Percentiles rank a stretch among this genome's conserved stretches.
These are phyloP conservation scores for Citrullus amarus DNA, from an alignment of 306 rosid species.

Conservation along the genomic window DNA sequence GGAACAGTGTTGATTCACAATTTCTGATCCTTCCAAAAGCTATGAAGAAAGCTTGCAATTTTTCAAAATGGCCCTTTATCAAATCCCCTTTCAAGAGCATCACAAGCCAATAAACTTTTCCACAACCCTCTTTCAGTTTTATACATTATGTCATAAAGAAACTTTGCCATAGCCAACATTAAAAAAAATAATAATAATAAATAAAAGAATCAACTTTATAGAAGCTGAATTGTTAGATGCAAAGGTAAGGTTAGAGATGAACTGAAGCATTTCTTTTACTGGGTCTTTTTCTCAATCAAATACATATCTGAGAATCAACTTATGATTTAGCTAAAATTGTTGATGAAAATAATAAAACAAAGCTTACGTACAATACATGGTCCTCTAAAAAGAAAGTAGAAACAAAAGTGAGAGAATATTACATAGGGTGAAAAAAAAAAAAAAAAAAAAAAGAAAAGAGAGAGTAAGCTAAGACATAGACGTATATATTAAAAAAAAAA, in stretches of 20 bases:
- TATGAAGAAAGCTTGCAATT: background rate
- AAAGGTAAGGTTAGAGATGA: background rate
- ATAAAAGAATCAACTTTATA: background rate
- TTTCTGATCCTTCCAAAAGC: background rate
- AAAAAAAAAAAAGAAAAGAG: too few species aligned
- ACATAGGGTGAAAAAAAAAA: background rate
- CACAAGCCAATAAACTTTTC: background rate
- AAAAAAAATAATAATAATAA: background rate
- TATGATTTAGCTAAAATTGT: constrained; percentile 8
- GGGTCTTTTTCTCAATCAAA: background rate
- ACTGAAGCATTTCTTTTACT: background rate
- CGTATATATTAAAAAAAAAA: background rate
- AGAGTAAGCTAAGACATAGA: background rate
- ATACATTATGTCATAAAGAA: background rate
- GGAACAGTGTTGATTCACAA: constrained; percentile 15
- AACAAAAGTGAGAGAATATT: constrained; percentile 28
- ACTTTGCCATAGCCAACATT: background rate
- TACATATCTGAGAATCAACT: background rate
- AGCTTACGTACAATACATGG: constrained; percentile 28
- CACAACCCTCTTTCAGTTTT: background rate
- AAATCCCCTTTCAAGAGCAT: constrained; percentile 6
- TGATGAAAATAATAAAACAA: background rate
- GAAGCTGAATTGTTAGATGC: background rate
- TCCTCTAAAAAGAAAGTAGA: constrained; percentile 28
- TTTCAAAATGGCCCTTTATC: background rate